Evolutionary conservation across 2,329 filamentous ascomycete genomes (phyloP).

Genomic region (Xylariaceae sp.): DNA sequence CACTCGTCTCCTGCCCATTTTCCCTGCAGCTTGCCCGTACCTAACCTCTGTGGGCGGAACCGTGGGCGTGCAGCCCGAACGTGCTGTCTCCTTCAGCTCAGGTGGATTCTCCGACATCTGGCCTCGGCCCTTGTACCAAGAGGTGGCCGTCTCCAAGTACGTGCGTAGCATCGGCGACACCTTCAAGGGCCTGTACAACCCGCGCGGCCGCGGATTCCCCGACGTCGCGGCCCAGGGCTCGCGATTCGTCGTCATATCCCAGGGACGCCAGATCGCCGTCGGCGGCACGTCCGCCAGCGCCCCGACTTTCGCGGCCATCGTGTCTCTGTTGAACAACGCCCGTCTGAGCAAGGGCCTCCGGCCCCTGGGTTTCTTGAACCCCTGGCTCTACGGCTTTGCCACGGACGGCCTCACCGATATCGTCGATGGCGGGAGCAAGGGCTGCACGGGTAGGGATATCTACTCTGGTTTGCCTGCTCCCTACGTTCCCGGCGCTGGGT

Average conservation of each 20-base stretch:
- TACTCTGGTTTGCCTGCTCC: conserved; percentile 38
- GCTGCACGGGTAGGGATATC: conserved; percentile 43
- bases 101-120: conserved; percentile 25
- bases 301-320: conserved; percentile 13
- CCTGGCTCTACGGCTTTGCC: conserved; percentile 63
- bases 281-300: conserved; percentile 17
- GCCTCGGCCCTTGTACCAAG: conserved; percentile 15
- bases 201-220: conserved; percentile 58
- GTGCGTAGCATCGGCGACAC: conserved; percentile 48
- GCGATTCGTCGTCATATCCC: background rate
- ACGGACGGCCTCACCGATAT: conserved; percentile 64
- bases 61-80: conserved; percentile 13
- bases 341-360: background rate
- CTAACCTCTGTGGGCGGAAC: conserved; percentile 24
- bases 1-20: conserved; percentile 56
- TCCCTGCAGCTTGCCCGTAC: conserved; percentile 39
- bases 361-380: conserved; percentile 17
- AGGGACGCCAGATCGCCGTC: background rate
- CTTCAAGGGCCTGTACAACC: conserved; percentile 53
- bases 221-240: conserved; percentile 20
- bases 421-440: conserved; percentile 41
- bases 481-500: conserved; percentile 45
- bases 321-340: conserved; percentile 16
- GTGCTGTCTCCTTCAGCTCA: conserved; percentile 22
- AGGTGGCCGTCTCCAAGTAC: conserved; percentile 55